Evolutionary conservation across 768 basidiomycete species (phyloP).

Genomic region (Rhizopogon sp.): DNA sequence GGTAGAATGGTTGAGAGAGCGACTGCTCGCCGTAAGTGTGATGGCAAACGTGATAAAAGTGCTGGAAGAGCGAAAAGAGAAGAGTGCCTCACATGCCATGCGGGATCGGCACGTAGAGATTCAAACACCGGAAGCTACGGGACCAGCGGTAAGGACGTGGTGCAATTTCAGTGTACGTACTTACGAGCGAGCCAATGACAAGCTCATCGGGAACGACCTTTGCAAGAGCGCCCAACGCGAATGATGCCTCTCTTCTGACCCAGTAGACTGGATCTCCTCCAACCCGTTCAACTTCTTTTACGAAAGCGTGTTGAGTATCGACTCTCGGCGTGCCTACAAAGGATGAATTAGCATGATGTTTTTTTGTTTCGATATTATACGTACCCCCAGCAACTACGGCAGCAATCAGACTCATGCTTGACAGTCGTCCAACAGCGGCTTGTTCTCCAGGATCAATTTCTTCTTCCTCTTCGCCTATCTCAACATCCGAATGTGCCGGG

Average conservation of each 20-base stretch:
- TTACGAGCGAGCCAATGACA: conserved; percentile 57
- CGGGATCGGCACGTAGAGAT: conserved; percentile 56
- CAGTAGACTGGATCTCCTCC: conserved; percentile 64
- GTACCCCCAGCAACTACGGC: conserved; percentile 76
- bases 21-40: conserved; percentile 51
- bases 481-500: conserved; percentile 9
- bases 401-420: conserved; percentile 92
- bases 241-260: conserved; percentile 82
- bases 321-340: conserved; percentile 47
- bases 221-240: conserved; percentile 83
- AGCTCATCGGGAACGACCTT: conserved; percentile 81
- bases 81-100: conserved; percentile 85
- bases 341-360: not conserved
- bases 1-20: conserved; percentile 61
- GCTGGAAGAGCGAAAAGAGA: conserved; percentile 82
- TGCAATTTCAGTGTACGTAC: conserved; percentile 15
- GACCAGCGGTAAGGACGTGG: conserved; percentile 3
- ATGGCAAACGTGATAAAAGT: conserved; percentile 62
- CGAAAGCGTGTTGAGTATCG: conserved; percentile 57
- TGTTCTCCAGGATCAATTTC: conserved; percentile 52
- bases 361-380: conserved; percentile 14
- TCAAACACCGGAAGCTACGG: conserved; percentile 78
- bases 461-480: conserved; percentile 28
- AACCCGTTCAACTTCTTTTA: conserved; percentile 69
- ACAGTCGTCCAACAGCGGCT: conserved; percentile 78